phyloP scores from a whole-genome alignment of 495 filamentous ascomycete genomes.

The Neurospora sp. region DNA sequence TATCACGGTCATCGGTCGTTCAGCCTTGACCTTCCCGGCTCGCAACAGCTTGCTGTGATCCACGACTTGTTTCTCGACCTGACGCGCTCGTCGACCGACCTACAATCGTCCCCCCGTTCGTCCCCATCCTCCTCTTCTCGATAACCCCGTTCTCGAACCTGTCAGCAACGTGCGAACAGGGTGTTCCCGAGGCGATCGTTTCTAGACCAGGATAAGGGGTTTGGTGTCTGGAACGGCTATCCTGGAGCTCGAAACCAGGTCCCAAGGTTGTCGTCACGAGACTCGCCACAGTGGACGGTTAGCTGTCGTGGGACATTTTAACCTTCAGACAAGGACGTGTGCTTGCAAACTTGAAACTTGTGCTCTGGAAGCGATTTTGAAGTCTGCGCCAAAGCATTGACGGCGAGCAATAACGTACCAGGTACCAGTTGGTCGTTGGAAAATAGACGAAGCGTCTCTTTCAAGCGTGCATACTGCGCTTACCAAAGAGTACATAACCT shows the following conservation, averaged over 20 bases:
- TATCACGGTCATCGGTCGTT: neutral
- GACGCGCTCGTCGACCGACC: neutral
- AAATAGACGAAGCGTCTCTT: neutral
- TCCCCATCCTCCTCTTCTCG: neutral
- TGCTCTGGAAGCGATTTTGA: neutral
- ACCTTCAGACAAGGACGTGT: neutral
- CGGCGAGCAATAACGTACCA: neutral
- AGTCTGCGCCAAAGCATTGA: neutral
- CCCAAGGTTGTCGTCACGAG: neutral
- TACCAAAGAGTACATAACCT: constrained; percentile 1
- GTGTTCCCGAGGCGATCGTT: neutral
- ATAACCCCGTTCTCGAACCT: neutral
- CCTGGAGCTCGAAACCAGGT: neutral
- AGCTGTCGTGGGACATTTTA: neutral
- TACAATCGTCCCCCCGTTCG: neutral
- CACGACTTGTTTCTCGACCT: neutral
- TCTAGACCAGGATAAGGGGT: neutral
- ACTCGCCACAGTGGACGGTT: constrained; percentile 1
- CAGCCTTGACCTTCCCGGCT: neutral
- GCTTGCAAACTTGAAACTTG: constrained; percentile 2
- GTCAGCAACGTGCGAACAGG: neutral
- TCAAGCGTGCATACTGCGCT: neutral
- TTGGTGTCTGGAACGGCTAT: neutral
- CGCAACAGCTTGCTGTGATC: neutral
- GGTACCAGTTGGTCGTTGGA: neutral